Evolutionary conservation across 257 asterid species (phyloP).

Genomic region (Lithospermum erythrorhizon): DNA sequence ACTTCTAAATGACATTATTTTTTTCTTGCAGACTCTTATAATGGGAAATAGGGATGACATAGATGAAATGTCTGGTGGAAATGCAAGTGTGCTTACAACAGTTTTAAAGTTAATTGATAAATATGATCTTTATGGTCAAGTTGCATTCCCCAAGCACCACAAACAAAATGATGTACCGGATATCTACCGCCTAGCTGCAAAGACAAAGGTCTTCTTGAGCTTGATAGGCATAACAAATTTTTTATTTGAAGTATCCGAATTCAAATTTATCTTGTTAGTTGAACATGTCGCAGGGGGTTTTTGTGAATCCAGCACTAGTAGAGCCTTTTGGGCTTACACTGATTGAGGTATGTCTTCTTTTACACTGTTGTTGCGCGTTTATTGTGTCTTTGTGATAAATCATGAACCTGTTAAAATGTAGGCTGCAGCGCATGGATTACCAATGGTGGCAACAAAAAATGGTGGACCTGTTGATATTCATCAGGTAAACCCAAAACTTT

Average conservation of each 20-base stretch:
- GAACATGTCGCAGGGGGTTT: slow-evolving; percentile 33
- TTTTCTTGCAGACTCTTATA: slow-evolving; percentile 52
- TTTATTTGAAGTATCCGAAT: neutral
- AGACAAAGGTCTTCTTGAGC: slow-evolving; percentile 46
- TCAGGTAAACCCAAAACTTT: slow-evolving; percentile 19
- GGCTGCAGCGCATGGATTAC: slow-evolving; percentile 58
- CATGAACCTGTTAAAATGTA: slow-evolving; percentile 10
- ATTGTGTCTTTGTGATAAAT: neutral
- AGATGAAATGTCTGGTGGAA: slow-evolving; percentile 71
- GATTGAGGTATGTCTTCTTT: slow-evolving; percentile 29
- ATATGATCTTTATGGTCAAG: slow-evolving; percentile 78
- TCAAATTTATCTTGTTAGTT: slow-evolving; percentile 1
- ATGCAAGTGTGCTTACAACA: slow-evolving; percentile 53
- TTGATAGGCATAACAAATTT: neutral
- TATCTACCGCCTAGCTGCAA: slow-evolving; percentile 67
- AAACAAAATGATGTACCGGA: slow-evolving; percentile 75
- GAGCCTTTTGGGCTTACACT: slow-evolving; percentile 49
- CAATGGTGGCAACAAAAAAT: slow-evolving; percentile 44
- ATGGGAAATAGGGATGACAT: slow-evolving; percentile 85
- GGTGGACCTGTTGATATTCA: slow-evolving; percentile 53
- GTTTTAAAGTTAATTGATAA: slow-evolving; percentile 63
- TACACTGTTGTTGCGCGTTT: neutral
- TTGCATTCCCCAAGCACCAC: slow-evolving; percentile 82
- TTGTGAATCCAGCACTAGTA: slow-evolving; percentile 42
- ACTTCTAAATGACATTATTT: neutral